These are phyloP conservation scores for Malus hybrid DNA, from an alignment of 331 rosid genomes.

Conservation along the genomic window DNA sequence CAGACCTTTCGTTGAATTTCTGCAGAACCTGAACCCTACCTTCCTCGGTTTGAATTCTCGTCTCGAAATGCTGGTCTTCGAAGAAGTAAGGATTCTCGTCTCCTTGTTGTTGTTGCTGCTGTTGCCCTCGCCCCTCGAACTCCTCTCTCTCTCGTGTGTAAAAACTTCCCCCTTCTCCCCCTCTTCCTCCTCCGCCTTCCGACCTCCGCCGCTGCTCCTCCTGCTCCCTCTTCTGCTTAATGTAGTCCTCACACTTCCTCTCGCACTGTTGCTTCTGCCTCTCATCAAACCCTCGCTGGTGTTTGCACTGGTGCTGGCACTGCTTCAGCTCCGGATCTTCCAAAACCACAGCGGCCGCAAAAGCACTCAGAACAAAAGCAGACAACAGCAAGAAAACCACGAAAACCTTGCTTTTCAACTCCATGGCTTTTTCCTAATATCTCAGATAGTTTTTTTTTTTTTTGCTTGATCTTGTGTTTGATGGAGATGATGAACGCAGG, in stretches of 20 bases:
- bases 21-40: constrained; percentile 36
- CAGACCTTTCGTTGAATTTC: constrained; percentile 37
- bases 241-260: constrained; percentile 28
- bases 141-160: background rate
- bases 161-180: background rate
- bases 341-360: background rate
- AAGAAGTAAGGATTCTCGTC: constrained; percentile 40
- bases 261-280: constrained; percentile 18
- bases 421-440: constrained; percentile 10
- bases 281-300: constrained; percentile 19
- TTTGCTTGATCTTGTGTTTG: background rate
- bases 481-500: background rate
- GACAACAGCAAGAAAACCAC: constrained; percentile 9
- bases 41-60: constrained; percentile 26
- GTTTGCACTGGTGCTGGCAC: constrained; percentile 50
- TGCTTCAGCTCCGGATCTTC: constrained; percentile 34
- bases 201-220: constrained; percentile 9
- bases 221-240: constrained; percentile 12
- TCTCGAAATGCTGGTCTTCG: constrained; percentile 28
- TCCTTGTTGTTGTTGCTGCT: background rate
- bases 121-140: background rate
- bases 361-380: background rate
- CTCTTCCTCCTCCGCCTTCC: background rate
- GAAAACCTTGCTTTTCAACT: constrained; percentile 9
- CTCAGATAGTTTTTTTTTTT: background rate